Evolutionary conservation across 2,329 filamentous ascomycete genomes (phyloP).

Genomic region (Aspergillus floridensis): DNA sequence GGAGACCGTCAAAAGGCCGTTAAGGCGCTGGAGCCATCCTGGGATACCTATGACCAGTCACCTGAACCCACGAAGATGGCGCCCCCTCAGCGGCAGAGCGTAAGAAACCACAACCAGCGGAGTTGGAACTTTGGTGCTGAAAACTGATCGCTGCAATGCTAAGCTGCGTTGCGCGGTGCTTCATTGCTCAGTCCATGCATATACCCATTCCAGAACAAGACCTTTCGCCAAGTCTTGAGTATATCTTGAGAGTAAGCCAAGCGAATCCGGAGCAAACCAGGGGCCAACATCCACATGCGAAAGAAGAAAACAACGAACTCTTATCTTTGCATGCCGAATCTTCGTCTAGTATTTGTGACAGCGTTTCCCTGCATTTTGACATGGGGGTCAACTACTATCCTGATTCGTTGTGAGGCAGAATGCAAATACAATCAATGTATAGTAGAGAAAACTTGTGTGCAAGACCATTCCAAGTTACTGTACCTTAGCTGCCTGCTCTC

Average conservation of each 20-base stretch:
- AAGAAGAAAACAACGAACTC: neutral
- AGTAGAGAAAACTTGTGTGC: no score
- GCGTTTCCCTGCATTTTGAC: neutral
- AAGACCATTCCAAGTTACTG: no score
- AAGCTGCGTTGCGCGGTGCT: neutral
- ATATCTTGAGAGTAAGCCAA: neutral
- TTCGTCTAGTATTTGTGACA: neutral
- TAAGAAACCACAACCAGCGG: constrained; percentile 32
- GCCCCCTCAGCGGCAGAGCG: constrained; percentile 25
- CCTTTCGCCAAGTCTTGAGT: neutral
- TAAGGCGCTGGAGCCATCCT: constrained; percentile 68
- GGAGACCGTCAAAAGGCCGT: constrained; percentile 67
- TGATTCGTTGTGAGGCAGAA: no score
- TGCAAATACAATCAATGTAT: no score
- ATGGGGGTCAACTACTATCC: no score
- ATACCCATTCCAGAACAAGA: neutral
- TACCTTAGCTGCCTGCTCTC: no score
- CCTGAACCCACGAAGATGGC: constrained; percentile 31
- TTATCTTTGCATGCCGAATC: neutral
- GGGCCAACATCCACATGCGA: neutral
- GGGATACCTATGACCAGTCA: constrained; percentile 44
- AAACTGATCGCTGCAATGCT: constrained; percentile 10
- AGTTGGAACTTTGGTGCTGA: constrained; percentile 47
- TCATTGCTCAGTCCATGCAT: neutral
- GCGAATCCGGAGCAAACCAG: neutral